These are phyloP conservation scores for Cnidoscolus chayamansa DNA, from an alignment of 441 rosid genomes.

Conservation along the genomic window DNA sequence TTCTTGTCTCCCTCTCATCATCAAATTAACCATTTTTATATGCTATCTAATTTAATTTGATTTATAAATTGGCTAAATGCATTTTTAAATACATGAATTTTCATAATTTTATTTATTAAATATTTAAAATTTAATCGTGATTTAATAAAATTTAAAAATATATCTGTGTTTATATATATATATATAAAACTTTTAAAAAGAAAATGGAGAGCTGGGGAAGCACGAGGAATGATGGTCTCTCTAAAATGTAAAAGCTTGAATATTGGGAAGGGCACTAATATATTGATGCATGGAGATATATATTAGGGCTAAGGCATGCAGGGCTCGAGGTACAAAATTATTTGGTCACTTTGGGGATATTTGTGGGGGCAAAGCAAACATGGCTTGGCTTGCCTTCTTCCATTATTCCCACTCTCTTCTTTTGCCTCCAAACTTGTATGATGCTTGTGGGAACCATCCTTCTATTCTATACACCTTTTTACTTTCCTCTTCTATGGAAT, in stretches of 20 bases:
- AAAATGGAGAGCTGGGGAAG: slow-evolving; percentile 13
- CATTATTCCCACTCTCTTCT: slow-evolving; percentile 14
- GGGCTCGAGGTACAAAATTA: slow-evolving; percentile 39
- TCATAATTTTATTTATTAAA: no score
- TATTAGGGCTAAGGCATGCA: slow-evolving; percentile 1
- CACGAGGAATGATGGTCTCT: slow-evolving; percentile 57
- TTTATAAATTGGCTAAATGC: no score
- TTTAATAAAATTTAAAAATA: no score
- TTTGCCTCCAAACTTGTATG: slow-evolving; percentile 8
- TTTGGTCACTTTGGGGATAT: slow-evolving; percentile 13
- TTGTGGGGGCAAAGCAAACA: slow-evolving; percentile 22
- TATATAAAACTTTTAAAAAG: not conserved
- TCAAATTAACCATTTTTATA: not conserved
- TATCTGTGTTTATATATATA: not conserved
- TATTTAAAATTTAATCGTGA: no score
- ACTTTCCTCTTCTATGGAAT: no score
- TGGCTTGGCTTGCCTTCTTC: not conserved
- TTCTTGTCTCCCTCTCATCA: slow-evolving; percentile 30
- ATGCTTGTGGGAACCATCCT: no score
- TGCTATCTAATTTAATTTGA: no score
- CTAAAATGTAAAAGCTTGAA: not conserved
- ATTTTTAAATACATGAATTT: no score
- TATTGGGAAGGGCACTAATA: not conserved
- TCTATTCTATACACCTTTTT: no score
- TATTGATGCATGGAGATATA: no score